These are phyloP conservation scores for Cardamine chenopodiifolia DNA, from an alignment of 345 rosid genomes.

Conservation along the genomic window DNA sequence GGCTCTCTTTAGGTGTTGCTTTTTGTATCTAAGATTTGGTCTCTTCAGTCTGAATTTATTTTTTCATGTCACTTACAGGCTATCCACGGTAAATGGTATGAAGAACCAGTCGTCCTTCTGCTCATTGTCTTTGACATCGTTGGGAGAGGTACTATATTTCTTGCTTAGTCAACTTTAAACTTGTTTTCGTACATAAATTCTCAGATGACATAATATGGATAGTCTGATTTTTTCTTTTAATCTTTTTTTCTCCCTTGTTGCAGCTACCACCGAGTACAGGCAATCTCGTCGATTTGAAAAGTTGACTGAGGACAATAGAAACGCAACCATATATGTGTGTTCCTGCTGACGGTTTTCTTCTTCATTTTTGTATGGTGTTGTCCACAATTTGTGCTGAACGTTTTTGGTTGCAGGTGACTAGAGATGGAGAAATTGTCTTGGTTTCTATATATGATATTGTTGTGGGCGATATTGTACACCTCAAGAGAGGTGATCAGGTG, in stretches of 20 bases:
- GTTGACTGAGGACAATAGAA: constrained; percentile 74
- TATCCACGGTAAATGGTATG: constrained; percentile 66
- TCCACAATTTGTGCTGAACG: not conserved
- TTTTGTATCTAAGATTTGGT: not conserved
- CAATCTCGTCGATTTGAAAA: constrained; percentile 81
- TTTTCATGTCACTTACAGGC: constrained; percentile 50
- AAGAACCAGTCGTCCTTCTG: constrained; percentile 71
- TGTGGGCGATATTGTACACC: constrained; percentile 88
- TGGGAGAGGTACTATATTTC: constrained; percentile 61
- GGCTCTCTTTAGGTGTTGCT: no score
- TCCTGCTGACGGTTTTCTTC: constrained; percentile 2
- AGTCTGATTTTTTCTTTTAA: not conserved
- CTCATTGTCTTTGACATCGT: constrained; percentile 55
- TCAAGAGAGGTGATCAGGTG: constrained; percentile 82
- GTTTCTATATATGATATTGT: constrained; percentile 73
- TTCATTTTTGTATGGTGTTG: not conserved
- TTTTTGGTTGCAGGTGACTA: constrained; percentile 56
- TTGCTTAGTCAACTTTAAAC: constrained; percentile 2
- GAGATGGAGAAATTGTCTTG: constrained; percentile 64
- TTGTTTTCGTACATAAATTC: not conserved
- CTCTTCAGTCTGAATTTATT: not conserved
- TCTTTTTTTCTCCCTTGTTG: not conserved
- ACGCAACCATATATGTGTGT: constrained; percentile 69
- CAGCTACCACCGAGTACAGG: constrained; percentile 75
- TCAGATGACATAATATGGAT: not conserved